Evolutionary conservation across 2,329 filamentous ascomycete genomes (phyloP).

Genomic region (Colletotrichum sp.): DNA sequence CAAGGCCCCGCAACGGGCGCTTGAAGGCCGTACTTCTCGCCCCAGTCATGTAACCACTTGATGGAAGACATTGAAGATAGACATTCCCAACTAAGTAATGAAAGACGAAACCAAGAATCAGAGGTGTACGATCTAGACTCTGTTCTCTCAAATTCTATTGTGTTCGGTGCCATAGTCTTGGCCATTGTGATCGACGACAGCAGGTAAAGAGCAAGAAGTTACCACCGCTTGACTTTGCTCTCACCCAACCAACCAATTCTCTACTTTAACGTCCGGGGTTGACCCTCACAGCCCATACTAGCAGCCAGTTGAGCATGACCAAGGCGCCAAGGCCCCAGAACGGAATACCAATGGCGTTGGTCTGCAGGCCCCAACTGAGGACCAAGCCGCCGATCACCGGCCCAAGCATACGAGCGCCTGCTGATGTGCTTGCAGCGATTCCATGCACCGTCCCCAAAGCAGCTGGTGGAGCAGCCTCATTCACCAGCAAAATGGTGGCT

Average conservation of each 20-base stretch:
- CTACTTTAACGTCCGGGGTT: background rate
- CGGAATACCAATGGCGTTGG: background rate
- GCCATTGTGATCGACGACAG: background rate
- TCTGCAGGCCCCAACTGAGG: slow-evolving; percentile 27
- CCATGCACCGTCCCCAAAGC: slow-evolving; percentile 29
- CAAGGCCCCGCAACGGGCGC: background rate
- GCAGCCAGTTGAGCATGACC: background rate
- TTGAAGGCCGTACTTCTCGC: background rate
- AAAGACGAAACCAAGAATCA: background rate
- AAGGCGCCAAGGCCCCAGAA: background rate
- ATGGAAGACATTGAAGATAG: background rate
- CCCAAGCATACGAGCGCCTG: slow-evolving; percentile 27
- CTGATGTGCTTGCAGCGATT: slow-evolving; percentile 28
- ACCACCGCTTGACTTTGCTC: background rate
- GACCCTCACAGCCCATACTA: background rate
- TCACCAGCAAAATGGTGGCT: slow-evolving; percentile 29
- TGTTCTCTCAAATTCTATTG: background rate
- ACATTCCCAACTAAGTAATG: background rate
- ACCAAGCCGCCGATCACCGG: slow-evolving; percentile 25
- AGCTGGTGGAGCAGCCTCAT: slow-evolving; percentile 26
- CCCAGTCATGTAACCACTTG: background rate
- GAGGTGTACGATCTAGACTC: background rate
- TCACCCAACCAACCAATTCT: background rate
- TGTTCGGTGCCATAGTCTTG: background rate
- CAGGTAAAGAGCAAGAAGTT: background rate